Conservation (phyloP, 345 rosid genomes). For the Mallotus nudiflorus region DNA sequence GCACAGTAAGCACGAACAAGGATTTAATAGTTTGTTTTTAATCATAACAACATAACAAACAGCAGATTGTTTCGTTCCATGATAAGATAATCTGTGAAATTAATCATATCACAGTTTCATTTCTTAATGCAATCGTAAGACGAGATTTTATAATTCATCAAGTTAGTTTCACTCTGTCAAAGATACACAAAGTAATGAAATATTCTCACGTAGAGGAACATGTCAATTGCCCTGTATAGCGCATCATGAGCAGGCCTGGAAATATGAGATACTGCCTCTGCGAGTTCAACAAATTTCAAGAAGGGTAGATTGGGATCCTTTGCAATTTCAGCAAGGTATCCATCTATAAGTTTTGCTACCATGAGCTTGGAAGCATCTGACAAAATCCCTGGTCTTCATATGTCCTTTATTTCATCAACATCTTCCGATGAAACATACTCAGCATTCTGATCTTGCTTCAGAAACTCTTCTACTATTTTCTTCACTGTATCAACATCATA, state of each 20-base stretch:
- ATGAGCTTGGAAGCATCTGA: constrained; percentile 84
- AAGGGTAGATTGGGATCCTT: constrained; percentile 65
- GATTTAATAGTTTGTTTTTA: too few relatives aligned
- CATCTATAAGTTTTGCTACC: constrained; percentile 75
- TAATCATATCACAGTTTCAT: too few relatives aligned
- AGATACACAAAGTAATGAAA: neutral
- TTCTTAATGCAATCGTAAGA: too few relatives aligned
- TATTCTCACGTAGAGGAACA: constrained; percentile 69
- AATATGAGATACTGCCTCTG: constrained; percentile 59
- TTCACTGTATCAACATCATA: constrained; percentile 64
- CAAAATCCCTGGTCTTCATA: constrained; percentile 51
- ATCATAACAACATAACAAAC: too few relatives aligned
- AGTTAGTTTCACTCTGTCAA: too few relatives aligned
- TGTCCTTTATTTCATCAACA: constrained; percentile 39
- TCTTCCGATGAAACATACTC: constrained; percentile 46
- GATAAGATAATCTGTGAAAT: too few relatives aligned
- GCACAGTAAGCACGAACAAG: neutral
- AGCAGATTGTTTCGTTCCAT: too few relatives aligned
- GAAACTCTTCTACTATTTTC: constrained; percentile 58
- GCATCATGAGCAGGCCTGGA: constrained; percentile 81
- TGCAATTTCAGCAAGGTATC: constrained; percentile 74
- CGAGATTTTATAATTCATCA: too few relatives aligned
- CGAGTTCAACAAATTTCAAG: constrained; percentile 59
- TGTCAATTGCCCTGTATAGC: constrained; percentile 81
- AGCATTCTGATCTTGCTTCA: constrained; percentile 49